Evolutionary conservation across 805 yeast genomes (phyloP).

Genomic region (Suhomyces canberraensis): DNA sequence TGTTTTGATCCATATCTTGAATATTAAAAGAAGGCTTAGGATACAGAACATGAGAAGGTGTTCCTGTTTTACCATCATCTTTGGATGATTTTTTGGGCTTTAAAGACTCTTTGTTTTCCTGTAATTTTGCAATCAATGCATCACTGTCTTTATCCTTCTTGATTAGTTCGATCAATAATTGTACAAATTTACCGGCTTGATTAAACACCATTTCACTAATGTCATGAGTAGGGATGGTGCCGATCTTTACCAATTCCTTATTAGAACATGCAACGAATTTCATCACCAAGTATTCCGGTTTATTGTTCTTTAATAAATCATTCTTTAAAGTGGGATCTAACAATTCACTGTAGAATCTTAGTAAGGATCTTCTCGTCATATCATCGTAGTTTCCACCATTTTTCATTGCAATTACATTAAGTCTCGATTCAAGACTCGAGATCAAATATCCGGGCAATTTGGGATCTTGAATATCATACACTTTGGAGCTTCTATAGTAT

Average conservation of each 20-base stretch:
- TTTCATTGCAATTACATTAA: conserved; percentile 48
- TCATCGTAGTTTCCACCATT: conserved; percentile 39
- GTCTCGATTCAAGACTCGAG: conserved; percentile 35
- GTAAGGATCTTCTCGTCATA: conserved; percentile 52
- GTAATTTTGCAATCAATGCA: conserved; percentile 39
- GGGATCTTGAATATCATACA: conserved; percentile 17
- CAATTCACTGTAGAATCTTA: conserved; percentile 61
- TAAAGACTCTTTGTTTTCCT: conserved; percentile 38
- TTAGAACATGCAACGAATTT: conserved; percentile 52
- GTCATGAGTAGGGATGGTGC: conserved; percentile 23
- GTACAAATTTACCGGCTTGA: conserved; percentile 36
- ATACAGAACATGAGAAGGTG: conserved; percentile 15
- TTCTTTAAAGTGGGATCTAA: conserved; percentile 44
- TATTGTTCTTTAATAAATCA: conserved; percentile 28
- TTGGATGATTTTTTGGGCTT: conserved; percentile 20
- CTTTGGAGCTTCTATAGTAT: conserved; percentile 9
- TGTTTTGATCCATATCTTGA: conserved; percentile 52
- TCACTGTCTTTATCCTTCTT: conserved; percentile 38
- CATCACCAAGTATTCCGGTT: conserved; percentile 48
- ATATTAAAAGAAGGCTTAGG: conserved; percentile 51
- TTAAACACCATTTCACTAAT: conserved; percentile 31
- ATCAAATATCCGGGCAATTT: conserved; percentile 38
- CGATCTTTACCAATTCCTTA: conserved; percentile 47
- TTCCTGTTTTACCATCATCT: not conserved
- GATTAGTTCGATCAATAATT: conserved; percentile 35